phyloP scores from a whole-genome alignment of 164 flowering plant genomes.

The Nymphaea thermarum region DNA sequence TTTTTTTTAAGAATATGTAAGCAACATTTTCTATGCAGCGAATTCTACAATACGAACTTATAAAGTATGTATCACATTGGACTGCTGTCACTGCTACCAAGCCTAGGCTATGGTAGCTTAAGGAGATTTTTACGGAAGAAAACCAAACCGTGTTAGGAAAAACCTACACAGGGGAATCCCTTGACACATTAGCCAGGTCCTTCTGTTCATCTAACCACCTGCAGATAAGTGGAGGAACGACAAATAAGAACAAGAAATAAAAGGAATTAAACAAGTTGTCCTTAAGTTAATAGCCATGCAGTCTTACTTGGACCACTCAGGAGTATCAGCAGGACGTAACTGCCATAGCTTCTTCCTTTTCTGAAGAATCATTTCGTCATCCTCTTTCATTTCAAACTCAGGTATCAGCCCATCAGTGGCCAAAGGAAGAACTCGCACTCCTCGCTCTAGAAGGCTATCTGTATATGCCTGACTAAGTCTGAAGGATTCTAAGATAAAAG shows the following conservation, averaged over 20 bases:
- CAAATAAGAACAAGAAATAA: not conserved
- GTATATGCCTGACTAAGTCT: slow-evolving; percentile 47
- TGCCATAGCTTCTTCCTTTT: slow-evolving; percentile 84
- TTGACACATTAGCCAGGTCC: slow-evolving; percentile 66
- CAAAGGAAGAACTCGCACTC: slow-evolving; percentile 83
- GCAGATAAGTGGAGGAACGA: slow-evolving; percentile 6
- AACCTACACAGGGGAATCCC: slow-evolving; percentile 91
- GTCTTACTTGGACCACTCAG: slow-evolving; percentile 83
- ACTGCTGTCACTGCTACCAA: no score
- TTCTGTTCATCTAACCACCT: slow-evolving; percentile 97
- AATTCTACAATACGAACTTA: no score
- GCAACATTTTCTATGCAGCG: no score
- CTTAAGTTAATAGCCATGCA: not conserved
- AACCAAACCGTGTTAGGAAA: not conserved
- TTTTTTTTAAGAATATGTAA: no score
- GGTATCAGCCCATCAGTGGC: slow-evolving; percentile 37
- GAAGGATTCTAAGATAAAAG: slow-evolving; percentile 56
- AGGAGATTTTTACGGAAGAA: no score
- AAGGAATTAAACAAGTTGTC: not conserved
- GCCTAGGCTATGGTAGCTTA: no score
- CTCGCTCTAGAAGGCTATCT: slow-evolving; percentile 61
- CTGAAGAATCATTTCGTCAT: slow-evolving; percentile 32
- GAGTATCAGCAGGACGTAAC: slow-evolving; percentile 42
- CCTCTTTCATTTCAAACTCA: slow-evolving; percentile 49
- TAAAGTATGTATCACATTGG: no score